These are phyloP conservation scores for Dactylella cylindrospora DNA, from an alignment of 2,329 filamentous ascomycete genomes.

Conservation along the genomic window DNA sequence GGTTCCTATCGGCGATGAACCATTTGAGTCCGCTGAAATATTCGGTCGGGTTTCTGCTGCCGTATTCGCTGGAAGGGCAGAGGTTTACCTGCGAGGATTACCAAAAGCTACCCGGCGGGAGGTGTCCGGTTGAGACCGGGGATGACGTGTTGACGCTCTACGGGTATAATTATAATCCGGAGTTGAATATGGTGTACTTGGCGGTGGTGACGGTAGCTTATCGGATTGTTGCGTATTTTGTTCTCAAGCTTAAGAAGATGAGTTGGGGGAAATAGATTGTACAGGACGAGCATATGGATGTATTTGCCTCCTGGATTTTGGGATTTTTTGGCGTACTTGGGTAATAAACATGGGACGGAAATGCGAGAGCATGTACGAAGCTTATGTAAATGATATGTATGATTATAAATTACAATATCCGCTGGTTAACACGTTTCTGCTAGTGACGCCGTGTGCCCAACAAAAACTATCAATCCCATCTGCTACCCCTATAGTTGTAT, in stretches of 20 bases:
- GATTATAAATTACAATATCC: no score
- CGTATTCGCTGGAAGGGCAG: slow-evolving; percentile 64
- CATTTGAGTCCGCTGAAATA: slow-evolving; percentile 73
- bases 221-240: slow-evolving; percentile 63
- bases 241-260: slow-evolving; percentile 61
- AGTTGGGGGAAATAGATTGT: slow-evolving; percentile 55
- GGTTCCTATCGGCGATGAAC: slow-evolving; percentile 67
- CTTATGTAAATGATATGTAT: no score
- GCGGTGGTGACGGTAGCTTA: slow-evolving; percentile 67
- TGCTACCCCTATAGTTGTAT: no score
- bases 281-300: slow-evolving; percentile 52
- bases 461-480: no score
- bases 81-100: slow-evolving; percentile 64
- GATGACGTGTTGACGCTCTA: slow-evolving; percentile 69
- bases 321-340: not conserved
- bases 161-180: slow-evolving; percentile 61
- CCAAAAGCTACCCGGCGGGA: slow-evolving; percentile 63
- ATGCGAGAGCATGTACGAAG: no score
- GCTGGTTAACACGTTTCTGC: not conserved
- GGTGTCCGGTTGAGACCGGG: slow-evolving; percentile 67
- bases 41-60: slow-evolving; percentile 65
- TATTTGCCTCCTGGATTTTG: not conserved
- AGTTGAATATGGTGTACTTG: slow-evolving; percentile 64
- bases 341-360: no score
- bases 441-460: no score